These are phyloP conservation scores for Ophiosphaerella narmari DNA, from an alignment of 2,329 filamentous ascomycete species.

Conservation along the genomic window DNA sequence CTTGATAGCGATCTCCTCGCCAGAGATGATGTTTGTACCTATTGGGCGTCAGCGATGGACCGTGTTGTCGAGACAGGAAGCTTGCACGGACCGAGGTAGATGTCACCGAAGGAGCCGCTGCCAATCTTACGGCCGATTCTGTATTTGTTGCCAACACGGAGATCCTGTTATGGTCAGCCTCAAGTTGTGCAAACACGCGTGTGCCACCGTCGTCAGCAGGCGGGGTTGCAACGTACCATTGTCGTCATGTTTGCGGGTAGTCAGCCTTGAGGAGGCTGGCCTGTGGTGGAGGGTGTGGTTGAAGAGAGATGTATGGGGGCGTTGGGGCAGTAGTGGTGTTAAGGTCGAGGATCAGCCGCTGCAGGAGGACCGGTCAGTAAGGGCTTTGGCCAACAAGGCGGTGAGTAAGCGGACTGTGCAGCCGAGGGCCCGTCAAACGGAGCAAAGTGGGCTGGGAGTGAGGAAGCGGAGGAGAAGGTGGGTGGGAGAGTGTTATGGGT, in stretches of 20 bases:
- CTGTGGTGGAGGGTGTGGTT: conserved; percentile 19
- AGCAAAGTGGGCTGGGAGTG: conserved; percentile 22
- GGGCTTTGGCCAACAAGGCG: conserved; percentile 49
- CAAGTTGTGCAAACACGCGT: conserved; percentile 14
- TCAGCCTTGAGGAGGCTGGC: conserved; percentile 44
- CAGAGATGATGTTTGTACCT: conserved; percentile 99
- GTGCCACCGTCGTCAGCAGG: conserved; percentile 31
- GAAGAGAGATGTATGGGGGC: conserved; percentile 4
- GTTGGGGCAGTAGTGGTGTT: conserved; percentile 25
- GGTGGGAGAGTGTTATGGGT: conserved; percentile 18
- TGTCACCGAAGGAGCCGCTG: conserved; percentile 96
- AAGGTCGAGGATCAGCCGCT: conserved; percentile 40
- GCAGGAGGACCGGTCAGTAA: conserved; percentile 46
- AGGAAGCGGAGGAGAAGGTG: conserved; percentile 15
- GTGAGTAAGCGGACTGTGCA: conserved; percentile 47
- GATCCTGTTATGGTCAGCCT: conserved; percentile 68
- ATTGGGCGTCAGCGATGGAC: conserved; percentile 22
- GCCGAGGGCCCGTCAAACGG: conserved; percentile 26
- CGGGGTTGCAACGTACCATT: conserved; percentile 58
- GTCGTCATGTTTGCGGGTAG: conserved; percentile 60
- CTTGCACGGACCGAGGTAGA: conserved; percentile 74
- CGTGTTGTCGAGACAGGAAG: background rate
- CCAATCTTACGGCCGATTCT: conserved; percentile 99
- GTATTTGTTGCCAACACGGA: conserved; percentile 99
- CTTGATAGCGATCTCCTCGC: conserved; percentile 99